A percentile compares a stretch with the other conserved stretches of the same genome.
These are phyloP conservation scores for Scenedesmus sp. DNA, from an alignment of 163 green algal genomes.

Conservation along the genomic window DNA sequence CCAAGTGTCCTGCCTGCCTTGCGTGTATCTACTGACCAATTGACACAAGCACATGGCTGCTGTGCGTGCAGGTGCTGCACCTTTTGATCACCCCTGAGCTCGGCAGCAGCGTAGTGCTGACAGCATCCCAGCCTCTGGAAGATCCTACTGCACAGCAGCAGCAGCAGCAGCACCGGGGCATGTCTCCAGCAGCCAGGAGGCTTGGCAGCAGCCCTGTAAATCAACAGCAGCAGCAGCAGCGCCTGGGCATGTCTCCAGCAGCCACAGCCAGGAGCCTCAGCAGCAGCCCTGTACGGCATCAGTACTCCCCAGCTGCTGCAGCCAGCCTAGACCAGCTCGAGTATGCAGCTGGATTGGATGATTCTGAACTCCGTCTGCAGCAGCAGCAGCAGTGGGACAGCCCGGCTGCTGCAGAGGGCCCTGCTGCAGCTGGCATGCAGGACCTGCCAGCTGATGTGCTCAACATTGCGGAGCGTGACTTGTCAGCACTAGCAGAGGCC, in stretches of 20 bases:
- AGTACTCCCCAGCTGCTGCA: background rate
- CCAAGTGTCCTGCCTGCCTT: background rate
- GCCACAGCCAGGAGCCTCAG: background rate
- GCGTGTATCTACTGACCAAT: background rate
- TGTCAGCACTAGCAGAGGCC: conserved; percentile 25
- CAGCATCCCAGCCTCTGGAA: background rate
- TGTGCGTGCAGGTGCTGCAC: conserved; percentile 22
- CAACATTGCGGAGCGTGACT: conserved; percentile 30
- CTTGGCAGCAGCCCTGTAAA: background rate
- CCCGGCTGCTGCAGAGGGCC: background rate
- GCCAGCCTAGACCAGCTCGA: background rate
- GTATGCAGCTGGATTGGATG: background rate
- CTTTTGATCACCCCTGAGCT: conserved; percentile 7
- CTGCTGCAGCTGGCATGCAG: background rate
- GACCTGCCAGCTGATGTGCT: background rate
- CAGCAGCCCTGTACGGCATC: background rate
- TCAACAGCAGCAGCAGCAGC: background rate
- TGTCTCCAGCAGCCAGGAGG: too few relatives aligned
- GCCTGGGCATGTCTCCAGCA: background rate
- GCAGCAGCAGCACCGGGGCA: background rate
- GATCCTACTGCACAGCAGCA: background rate
- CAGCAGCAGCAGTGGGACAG: conserved; percentile 30
- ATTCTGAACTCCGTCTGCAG: background rate
- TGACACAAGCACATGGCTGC: background rate
- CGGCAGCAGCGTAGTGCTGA: conserved; percentile 5